Evolutionary conservation across 768 basidiomycete species (phyloP).

Genomic region (Kwoniella pini): DNA sequence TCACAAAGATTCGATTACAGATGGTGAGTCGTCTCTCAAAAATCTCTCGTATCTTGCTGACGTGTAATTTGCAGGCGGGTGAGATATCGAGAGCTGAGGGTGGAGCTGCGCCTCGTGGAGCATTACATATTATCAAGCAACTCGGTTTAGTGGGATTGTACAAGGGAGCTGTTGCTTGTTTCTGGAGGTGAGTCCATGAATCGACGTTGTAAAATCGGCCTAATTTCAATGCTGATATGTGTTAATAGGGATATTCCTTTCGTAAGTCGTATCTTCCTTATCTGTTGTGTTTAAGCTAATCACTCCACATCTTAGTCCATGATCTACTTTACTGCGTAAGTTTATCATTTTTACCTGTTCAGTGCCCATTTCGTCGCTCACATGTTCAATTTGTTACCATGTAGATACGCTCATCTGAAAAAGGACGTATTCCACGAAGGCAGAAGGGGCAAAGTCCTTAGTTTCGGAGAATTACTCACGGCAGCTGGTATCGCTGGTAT

Average conservation of each 20-base stretch:
- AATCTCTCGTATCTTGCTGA: not conserved
- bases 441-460: slow-evolving; percentile 87
- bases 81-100: slow-evolving; percentile 88
- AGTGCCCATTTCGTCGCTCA: not conserved
- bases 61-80: slow-evolving; percentile 58
- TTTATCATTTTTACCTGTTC: not conserved
- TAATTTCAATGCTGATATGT: not conserved
- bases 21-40: slow-evolving; percentile 63
- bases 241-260: slow-evolving; percentile 83
- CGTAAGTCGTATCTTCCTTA: slow-evolving; percentile 45
- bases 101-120: slow-evolving; percentile 71
- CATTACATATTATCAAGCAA: slow-evolving; percentile 87
- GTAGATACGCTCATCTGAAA: slow-evolving; percentile 64
- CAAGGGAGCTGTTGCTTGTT: slow-evolving; percentile 85
- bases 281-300: not conserved
- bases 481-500: slow-evolving; percentile 71
- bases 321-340: slow-evolving; percentile 62
- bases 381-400: not conserved
- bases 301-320: slow-evolving; percentile 61
- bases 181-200: slow-evolving; percentile 59
- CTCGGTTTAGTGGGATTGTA: slow-evolving; percentile 90
- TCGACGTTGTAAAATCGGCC: too few relatives aligned
- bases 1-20: slow-evolving; percentile 50
- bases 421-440: slow-evolving; percentile 94
- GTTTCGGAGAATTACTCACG: slow-evolving; percentile 89